Conservation (phyloP, 192 early-diverging fungal species). For the Entomortierella lignicola region DNA sequence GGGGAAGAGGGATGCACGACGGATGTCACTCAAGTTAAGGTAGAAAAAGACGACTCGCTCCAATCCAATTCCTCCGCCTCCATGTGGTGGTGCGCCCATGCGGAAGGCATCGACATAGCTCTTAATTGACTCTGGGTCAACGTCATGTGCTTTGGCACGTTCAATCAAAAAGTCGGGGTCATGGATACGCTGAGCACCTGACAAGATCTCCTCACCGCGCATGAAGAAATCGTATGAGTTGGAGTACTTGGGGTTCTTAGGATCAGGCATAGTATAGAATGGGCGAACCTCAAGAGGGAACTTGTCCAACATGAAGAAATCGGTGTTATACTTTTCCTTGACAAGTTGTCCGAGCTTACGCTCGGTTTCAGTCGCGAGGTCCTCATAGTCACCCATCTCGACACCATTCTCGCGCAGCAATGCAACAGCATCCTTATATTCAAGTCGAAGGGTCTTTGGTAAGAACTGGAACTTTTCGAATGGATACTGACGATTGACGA, state of each 20-base stretch:
- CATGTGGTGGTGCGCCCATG: conserved; percentile 96
- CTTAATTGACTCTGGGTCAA: conserved; percentile 87
- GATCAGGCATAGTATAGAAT: conserved; percentile 99
- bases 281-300: conserved; percentile 96
- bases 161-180: conserved; percentile 84
- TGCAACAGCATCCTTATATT: conserved; percentile 90
- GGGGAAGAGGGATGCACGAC: conserved; percentile 92
- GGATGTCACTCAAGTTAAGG: conserved; percentile 94
- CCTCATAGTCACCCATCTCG: conserved; percentile 93
- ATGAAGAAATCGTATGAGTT: conserved; percentile 99
- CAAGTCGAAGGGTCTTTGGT: conserved; percentile 83
- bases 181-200: conserved; percentile 98
- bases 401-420: conserved; percentile 89
- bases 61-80: conserved; percentile 95
- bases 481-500: conserved; percentile 90
- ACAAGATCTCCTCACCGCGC: conserved; percentile 98
- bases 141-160: conserved; percentile 78
- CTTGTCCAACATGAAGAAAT: conserved; percentile 99
- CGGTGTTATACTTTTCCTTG: conserved; percentile 93
- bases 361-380: conserved; percentile 92
- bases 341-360: conserved; percentile 87
- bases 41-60: conserved; percentile 99
- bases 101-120: conserved; percentile 96
- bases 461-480: conserved; percentile 91
- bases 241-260: conserved; percentile 86